Conservation (phyloP, 1,139 yeast genomes). For the Geotrichum cucujoidarum region DNA sequence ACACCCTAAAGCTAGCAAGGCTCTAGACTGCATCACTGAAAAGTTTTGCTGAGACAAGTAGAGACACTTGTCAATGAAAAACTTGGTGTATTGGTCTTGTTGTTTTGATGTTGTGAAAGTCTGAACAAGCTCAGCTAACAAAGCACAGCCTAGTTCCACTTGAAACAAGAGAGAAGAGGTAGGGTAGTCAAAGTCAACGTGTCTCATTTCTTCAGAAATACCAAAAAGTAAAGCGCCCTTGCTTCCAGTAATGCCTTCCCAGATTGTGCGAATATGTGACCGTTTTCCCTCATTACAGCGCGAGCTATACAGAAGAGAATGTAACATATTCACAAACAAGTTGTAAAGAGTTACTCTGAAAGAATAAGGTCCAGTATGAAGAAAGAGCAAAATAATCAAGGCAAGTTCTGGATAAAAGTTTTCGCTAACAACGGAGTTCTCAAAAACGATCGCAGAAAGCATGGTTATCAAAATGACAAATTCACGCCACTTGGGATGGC, state of each 20-base stretch:
- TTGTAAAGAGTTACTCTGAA: conserved; percentile 64
- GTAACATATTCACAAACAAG: conserved; percentile 63
- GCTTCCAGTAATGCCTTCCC: conserved; percentile 61
- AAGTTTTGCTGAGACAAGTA: conserved; percentile 54
- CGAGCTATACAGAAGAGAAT: conserved; percentile 47
- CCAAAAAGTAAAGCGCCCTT: conserved; percentile 76
- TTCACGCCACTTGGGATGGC: conserved; percentile 68
- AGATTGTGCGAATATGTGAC: conserved; percentile 35
- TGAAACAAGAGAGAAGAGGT: conserved; percentile 51
- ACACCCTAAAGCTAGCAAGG: conserved; percentile 67
- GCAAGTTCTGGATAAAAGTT: conserved; percentile 69
- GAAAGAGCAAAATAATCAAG: conserved; percentile 61
- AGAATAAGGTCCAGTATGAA: conserved; percentile 68
- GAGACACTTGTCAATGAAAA: conserved; percentile 64
- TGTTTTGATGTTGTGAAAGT: conserved; percentile 46
- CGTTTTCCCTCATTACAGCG: conserved; percentile 4
- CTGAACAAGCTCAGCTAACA: conserved; percentile 51
- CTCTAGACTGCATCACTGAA: conserved; percentile 67
- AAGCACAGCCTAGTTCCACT: conserved; percentile 61
- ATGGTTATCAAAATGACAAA: conserved; percentile 64
- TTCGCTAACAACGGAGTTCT: conserved; percentile 60
- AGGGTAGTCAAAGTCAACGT: conserved; percentile 40
- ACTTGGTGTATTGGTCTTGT: conserved; percentile 44
- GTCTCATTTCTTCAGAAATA: conserved; percentile 57
- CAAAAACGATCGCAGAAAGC: conserved; percentile 66